Percentiles rank a stretch among this genome's conserved stretches.
Conservation (phyloP, 495 filamentous ascomycete genomes). For the Annulohypoxylon stygium region DNA sequence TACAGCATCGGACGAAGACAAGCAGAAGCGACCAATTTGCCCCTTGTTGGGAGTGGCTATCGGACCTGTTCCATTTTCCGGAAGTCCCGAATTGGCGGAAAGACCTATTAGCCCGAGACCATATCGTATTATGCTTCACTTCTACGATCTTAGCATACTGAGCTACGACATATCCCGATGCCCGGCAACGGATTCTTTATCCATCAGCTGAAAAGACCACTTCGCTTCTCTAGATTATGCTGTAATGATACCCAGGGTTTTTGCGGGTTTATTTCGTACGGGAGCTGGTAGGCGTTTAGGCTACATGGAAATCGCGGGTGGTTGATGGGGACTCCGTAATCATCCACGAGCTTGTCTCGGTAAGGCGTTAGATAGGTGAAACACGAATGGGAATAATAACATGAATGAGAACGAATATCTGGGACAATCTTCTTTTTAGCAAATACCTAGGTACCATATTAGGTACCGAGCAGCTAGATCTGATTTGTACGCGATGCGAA, state of each 20-base stretch:
- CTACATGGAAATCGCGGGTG: constrained; percentile 23
- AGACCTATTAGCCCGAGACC: constrained; percentile 57
- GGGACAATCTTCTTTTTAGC: constrained; percentile 11
- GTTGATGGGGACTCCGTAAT: constrained; percentile 7
- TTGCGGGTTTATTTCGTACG: neutral
- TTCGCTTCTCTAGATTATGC: constrained; percentile 19
- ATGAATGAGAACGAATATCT: constrained; percentile 8
- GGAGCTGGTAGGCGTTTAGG: constrained; percentile 36
- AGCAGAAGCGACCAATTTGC: constrained; percentile 53
- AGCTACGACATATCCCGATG: constrained; percentile 78
- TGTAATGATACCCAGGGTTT: constrained; percentile 41
- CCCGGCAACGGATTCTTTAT: constrained; percentile 37
- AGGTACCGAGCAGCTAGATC: neutral
- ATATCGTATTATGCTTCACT: constrained; percentile 82
- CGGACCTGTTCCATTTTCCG: constrained; percentile 58
- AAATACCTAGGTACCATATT: constrained; percentile 14
- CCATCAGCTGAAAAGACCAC: constrained; percentile 34
- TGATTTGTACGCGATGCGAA: neutral
- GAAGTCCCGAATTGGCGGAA: constrained; percentile 61
- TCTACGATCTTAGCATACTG: constrained; percentile 79
- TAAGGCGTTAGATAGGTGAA: constrained; percentile 15
- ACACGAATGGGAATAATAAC: constrained; percentile 8
- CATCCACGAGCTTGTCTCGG: constrained; percentile 3
- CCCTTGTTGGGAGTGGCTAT: constrained; percentile 60
- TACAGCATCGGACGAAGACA: constrained; percentile 54